phyloP scores from a whole-genome alignment of 495 filamentous ascomycete species.

The Saxophila tyrrhenica region DNA sequence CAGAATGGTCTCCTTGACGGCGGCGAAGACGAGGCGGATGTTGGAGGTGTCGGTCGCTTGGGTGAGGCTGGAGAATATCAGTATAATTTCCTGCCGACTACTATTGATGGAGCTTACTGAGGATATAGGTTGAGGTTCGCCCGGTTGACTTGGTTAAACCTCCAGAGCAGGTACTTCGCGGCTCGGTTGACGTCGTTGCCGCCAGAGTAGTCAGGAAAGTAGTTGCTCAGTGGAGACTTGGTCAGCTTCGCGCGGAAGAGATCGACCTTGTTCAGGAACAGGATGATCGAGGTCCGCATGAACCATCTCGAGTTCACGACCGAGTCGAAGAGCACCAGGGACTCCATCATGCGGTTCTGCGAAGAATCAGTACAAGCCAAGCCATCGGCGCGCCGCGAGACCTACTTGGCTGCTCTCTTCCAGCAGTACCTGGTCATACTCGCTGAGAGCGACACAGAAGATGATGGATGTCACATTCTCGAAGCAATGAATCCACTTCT shows the following conservation, averaged over 20 bases:
- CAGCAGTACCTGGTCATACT: constrained; percentile 93
- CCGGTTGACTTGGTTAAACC: constrained; percentile 96
- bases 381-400: neutral
- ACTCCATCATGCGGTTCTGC: constrained; percentile 99
- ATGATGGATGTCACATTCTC: constrained; percentile 99
- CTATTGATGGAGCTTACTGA: constrained; percentile 57
- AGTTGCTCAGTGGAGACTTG: constrained; percentile 77
- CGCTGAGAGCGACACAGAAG: constrained; percentile 95
- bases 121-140: constrained; percentile 94
- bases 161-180: constrained; percentile 93
- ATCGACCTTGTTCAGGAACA: constrained; percentile 98
- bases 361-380: neutral
- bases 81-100: neutral
- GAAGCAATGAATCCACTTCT: constrained; percentile 99
- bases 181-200: constrained; percentile 96
- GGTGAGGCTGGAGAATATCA: constrained; percentile 56
- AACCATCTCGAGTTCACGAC: constrained; percentile 99
- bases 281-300: constrained; percentile 94
- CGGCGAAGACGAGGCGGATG: constrained; percentile 93
- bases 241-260: constrained; percentile 90
- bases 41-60: constrained; percentile 98
- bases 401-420: constrained; percentile 93
- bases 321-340: constrained; percentile 91
- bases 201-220: constrained; percentile 96
- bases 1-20: constrained; percentile 96